Evolutionary conservation across 1,139 yeast species (phyloP).

Genomic region (Blastobotrys malaysiensis): DNA sequence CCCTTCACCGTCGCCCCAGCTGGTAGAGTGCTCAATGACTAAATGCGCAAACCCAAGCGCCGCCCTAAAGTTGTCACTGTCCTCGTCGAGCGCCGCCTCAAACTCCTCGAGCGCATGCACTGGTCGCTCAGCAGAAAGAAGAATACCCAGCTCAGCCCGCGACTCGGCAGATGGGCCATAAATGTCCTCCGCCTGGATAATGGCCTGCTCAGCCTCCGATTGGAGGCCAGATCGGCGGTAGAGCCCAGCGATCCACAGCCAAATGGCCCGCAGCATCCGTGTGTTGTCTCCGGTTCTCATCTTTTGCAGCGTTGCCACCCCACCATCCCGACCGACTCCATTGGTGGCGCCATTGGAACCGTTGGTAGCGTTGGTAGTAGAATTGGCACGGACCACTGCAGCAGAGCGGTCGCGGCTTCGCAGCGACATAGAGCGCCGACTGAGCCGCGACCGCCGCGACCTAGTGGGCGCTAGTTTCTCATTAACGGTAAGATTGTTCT

Average conservation of each 20-base stretch:
- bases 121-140: conserved; percentile 35
- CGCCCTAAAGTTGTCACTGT: conserved; percentile 49
- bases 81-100: conserved; percentile 58
- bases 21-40: conserved; percentile 39
- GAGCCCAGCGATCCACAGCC: conserved; percentile 70
- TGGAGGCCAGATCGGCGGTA: conserved; percentile 53
- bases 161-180: conserved; percentile 50
- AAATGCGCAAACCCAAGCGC: conserved; percentile 63
- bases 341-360: background rate
- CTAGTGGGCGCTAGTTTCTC: conserved; percentile 1
- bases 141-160: conserved; percentile 50
- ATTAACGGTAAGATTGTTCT: background rate
- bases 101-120: conserved; percentile 57
- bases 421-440: background rate
- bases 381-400: too few species aligned
- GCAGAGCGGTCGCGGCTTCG: background rate
- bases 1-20: conserved; percentile 18
- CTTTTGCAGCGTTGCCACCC: conserved; percentile 7
- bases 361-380: too few species aligned
- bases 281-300: conserved; percentile 18
- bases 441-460: conserved; percentile 1
- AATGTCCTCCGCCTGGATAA: conserved; percentile 61
- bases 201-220: conserved; percentile 66
- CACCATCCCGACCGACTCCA: background rate
- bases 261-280: conserved; percentile 51